Percentiles rank a stretch among this genome's conserved stretches.
Conservation (phyloP, 345 rosid genomes). For the Raphanus raphanistrum region DNA sequence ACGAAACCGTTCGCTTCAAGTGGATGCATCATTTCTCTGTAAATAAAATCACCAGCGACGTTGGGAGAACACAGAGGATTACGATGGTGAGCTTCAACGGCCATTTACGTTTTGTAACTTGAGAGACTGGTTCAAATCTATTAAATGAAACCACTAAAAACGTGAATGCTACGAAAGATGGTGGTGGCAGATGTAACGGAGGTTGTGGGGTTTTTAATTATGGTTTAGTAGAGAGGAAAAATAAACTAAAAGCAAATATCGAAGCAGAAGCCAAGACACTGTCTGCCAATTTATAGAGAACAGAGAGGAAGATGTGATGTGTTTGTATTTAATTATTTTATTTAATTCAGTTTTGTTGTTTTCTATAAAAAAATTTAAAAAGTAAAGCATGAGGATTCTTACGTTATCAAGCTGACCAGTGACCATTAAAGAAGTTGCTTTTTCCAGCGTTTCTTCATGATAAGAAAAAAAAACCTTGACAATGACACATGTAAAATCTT, state of each 20-base stretch:
- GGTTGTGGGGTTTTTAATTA: conserved; percentile 9
- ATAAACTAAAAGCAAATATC: conserved; percentile 28
- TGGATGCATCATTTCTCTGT: conserved; percentile 58
- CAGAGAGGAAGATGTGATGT: conserved; percentile 38
- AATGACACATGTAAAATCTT: conserved; percentile 39
- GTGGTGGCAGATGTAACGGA: conserved; percentile 22
- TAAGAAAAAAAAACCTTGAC: conserved; percentile 17
- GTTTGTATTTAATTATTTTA: background rate
- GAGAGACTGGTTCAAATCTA: conserved; percentile 2
- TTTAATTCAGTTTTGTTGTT: conserved; percentile 12
- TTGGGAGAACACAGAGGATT: conserved; percentile 43
- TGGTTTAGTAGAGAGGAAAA: conserved; percentile 5
- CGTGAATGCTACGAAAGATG: conserved; percentile 25
- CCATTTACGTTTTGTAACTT: conserved; percentile 38
- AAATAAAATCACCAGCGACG: conserved; percentile 9
- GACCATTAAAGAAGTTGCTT: conserved; percentile 38
- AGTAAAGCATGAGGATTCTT: conserved; percentile 33
- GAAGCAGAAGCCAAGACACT: conserved; percentile 26
- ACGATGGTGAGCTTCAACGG: conserved; percentile 64
- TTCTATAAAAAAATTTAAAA: background rate
- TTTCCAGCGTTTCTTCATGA: conserved; percentile 33
- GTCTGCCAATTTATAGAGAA: conserved; percentile 43
- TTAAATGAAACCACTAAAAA: conserved; percentile 12
- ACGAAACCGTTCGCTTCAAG: conserved; percentile 43
- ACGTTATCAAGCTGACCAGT: conserved; percentile 39